Evolutionary conservation across 495 filamentous ascomycete genomes (phyloP).

Genomic region (Xylaria bambusicola): DNA sequence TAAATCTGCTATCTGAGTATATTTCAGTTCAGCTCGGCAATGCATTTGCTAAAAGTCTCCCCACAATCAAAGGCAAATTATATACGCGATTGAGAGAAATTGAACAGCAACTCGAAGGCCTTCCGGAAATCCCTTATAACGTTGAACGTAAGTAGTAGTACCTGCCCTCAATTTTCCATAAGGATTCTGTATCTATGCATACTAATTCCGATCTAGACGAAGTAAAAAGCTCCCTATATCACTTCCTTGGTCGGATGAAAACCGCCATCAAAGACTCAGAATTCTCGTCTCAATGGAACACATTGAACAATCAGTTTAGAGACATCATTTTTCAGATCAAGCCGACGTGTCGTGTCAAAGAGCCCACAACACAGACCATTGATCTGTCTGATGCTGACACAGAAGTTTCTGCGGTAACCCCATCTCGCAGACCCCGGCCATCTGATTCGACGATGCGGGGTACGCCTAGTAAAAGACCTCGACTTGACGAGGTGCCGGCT

Average conservation of each 20-base stretch:
- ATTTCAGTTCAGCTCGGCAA: constrained; percentile 29
- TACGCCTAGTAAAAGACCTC: constrained; percentile 25
- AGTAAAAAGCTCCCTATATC: constrained; percentile 43
- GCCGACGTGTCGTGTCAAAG: constrained; percentile 45
- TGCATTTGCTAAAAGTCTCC: constrained; percentile 46
- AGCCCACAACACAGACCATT: constrained; percentile 30
- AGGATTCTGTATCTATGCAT: no score
- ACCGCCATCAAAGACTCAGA: constrained; percentile 31
- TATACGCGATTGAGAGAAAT: constrained; percentile 49
- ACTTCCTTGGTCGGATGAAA: constrained; percentile 45
- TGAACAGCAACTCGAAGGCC: constrained; percentile 44
- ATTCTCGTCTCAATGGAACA: constrained; percentile 35
- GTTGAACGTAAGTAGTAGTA: constrained; percentile 40
- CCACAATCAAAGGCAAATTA: constrained; percentile 60
- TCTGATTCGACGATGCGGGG: constrained; percentile 28
- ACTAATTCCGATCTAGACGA: constrained; percentile 28
- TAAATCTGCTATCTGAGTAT: constrained; percentile 42
- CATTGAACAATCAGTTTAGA: constrained; percentile 39
- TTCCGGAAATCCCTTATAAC: constrained; percentile 59
- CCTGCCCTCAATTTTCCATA: no score
- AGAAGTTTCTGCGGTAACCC: constrained; percentile 23
- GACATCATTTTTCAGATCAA: constrained; percentile 40
- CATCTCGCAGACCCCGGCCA: constrained; percentile 25
- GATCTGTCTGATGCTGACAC: constrained; percentile 32
- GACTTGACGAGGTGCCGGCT: constrained; percentile 2